Evolutionary conservation across 2,329 filamentous ascomycete genomes (phyloP).

Genomic region (Sporothrix inflata): DNA sequence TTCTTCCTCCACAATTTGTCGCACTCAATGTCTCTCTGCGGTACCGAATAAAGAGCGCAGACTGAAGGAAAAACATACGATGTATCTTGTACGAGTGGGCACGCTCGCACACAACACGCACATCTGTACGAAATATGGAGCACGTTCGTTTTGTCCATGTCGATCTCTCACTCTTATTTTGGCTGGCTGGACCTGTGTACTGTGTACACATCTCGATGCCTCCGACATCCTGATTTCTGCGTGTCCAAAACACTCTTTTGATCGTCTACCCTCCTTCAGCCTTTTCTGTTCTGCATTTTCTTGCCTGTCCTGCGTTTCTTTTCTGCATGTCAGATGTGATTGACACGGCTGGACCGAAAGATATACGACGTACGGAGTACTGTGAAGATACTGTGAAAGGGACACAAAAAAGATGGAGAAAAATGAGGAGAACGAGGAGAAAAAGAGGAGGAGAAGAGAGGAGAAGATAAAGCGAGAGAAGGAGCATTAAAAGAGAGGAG

Average conservation of each 20-base stretch:
- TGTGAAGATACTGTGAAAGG: background rate
- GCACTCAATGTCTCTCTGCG: background rate
- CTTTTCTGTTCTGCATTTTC: background rate
- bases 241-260: background rate
- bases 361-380: background rate
- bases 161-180: background rate
- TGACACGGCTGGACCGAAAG: background rate
- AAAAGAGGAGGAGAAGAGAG: background rate
- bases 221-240: background rate
- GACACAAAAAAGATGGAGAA: constrained; percentile 1
- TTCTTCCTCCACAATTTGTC: background rate
- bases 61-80: background rate
- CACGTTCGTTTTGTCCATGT: background rate
- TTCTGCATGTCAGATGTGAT: constrained; percentile 1
- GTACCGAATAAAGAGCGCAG: background rate
- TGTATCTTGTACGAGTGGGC: background rate
- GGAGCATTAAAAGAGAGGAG: background rate
- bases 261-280: background rate
- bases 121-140: background rate
- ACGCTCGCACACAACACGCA: background rate
- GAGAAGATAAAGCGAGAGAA: background rate
- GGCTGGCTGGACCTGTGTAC: background rate
- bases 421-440: background rate
- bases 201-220: background rate
- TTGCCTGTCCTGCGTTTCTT: background rate